A percentile compares a stretch with the other conserved stretches of the same genome.
phyloP scores from a whole-genome alignment of 2,329 filamentous ascomycete species.

The Penicillium olsonii region DNA sequence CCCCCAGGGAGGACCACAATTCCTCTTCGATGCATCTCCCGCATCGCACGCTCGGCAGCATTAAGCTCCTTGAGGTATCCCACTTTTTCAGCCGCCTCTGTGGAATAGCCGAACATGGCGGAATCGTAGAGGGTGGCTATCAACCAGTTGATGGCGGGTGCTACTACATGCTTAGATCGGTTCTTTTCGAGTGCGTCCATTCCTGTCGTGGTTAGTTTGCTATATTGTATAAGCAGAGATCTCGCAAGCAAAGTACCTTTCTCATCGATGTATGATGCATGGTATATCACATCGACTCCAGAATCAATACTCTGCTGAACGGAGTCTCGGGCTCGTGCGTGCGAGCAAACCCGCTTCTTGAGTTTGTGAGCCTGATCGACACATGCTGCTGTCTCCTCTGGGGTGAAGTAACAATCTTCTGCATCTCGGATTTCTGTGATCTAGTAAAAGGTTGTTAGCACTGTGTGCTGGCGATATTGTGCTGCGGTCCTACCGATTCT shows the following conservation, averaged over 20 bases:
- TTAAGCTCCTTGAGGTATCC: slow-evolving; percentile 49
- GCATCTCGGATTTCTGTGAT: slow-evolving; percentile 37
- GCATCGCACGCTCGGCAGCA: slow-evolving; percentile 39
- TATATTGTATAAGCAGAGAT: not conserved
- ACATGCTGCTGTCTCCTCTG: slow-evolving; percentile 50
- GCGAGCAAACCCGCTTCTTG: slow-evolving; percentile 42
- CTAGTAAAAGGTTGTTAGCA: slow-evolving; percentile 8
- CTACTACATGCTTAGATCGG: slow-evolving; percentile 39
- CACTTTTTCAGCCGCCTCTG: slow-evolving; percentile 46
- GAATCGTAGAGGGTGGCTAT: slow-evolving; percentile 19
- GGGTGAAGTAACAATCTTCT: slow-evolving; percentile 50
- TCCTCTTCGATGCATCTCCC: slow-evolving; percentile 50
- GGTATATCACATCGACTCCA: slow-evolving; percentile 52
- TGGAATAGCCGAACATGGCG: slow-evolving; percentile 43
- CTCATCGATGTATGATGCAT: slow-evolving; percentile 33
- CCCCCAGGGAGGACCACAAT: slow-evolving; percentile 50
- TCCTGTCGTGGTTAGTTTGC: not conserved
- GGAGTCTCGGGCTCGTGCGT: slow-evolving; percentile 48
- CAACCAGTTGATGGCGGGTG: slow-evolving; percentile 36
- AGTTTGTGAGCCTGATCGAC: slow-evolving; percentile 49
- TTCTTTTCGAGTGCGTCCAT: not conserved
- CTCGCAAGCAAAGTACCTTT: not conserved
- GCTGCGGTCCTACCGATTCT: slow-evolving; percentile 33
- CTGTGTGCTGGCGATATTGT: not conserved
- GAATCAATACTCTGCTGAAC: slow-evolving; percentile 48